Conservation (phyloP, 768 basidiomycete species). For the Kwoniella europaea region DNA sequence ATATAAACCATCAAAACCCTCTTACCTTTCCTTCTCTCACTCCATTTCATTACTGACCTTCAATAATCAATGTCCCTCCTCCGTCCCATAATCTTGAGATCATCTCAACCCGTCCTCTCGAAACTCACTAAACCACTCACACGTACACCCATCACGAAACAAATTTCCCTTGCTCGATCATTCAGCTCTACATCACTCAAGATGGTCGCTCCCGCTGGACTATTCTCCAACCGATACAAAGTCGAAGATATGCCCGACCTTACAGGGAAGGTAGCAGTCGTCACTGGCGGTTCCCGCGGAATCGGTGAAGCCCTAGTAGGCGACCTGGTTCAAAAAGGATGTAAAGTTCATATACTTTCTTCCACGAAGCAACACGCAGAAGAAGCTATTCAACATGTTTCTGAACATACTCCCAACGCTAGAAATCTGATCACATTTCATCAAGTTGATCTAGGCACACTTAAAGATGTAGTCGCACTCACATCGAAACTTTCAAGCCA, state of each 20-base stretch:
- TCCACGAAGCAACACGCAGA: slow-evolving; percentile 52
- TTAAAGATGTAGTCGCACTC: slow-evolving; percentile 36
- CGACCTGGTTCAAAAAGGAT: slow-evolving; percentile 46
- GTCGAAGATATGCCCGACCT: slow-evolving; percentile 62
- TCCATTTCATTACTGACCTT: background rate
- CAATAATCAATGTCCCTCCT: background rate
- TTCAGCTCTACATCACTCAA: slow-evolving; percentile 19
- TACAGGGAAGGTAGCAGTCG: slow-evolving; percentile 62
- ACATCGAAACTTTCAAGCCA: slow-evolving; percentile 33
- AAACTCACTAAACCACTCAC: background rate
- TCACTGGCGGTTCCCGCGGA: slow-evolving; percentile 63
- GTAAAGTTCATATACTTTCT: slow-evolving; percentile 51
- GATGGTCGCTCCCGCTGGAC: slow-evolving; percentile 48
- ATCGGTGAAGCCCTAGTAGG: slow-evolving; percentile 46
- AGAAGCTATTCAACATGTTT: slow-evolving; percentile 43
- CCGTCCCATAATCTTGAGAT: slow-evolving; percentile 8
- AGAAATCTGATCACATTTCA: slow-evolving; percentile 37
- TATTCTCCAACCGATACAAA: slow-evolving; percentile 54
- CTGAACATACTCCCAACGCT: slow-evolving; percentile 25
- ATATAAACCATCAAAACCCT: background rate
- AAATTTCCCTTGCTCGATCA: background rate
- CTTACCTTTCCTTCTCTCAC: background rate
- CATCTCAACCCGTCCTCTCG: background rate
- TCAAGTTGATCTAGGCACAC: slow-evolving; percentile 48
- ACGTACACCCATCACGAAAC: background rate